Evolutionary conservation across 345 rosid species (phyloP).

Genomic region (Trapa incisa): DNA sequence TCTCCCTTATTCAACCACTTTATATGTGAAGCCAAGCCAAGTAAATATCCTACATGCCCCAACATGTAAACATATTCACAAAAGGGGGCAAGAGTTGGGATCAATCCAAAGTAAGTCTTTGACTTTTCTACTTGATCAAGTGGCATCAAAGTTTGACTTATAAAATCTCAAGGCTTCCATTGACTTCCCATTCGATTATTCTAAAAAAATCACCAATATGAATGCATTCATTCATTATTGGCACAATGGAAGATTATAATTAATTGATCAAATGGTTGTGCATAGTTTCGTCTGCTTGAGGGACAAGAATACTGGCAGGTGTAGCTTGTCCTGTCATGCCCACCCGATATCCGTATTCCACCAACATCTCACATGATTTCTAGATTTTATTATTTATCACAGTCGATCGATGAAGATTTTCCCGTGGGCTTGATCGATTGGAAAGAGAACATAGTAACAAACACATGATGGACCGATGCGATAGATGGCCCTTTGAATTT

Average conservation of each 20-base stretch:
- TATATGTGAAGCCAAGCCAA: too few relatives aligned
- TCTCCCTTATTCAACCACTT: too few relatives aligned
- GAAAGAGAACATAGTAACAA: too few relatives aligned
- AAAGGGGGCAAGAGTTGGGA: neutral
- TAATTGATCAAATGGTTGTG: neutral
- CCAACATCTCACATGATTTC: too few relatives aligned
- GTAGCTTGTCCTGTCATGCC: too few relatives aligned
- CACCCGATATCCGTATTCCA: too few relatives aligned
- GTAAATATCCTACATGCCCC: too few relatives aligned
- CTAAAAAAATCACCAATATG: neutral
- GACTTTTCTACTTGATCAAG: neutral
- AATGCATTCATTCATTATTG: neutral
- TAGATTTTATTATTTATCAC: too few relatives aligned
- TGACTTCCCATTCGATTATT: neutral
- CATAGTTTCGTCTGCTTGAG: neutral
- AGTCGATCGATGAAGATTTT: too few relatives aligned
- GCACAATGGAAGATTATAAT: neutral
- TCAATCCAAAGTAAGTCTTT: neutral
- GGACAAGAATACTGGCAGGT: neutral
- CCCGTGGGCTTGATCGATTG: too few relatives aligned
- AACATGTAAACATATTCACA: neutral
- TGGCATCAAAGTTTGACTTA: neutral
- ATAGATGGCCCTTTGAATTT: too few relatives aligned
- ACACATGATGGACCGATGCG: too few relatives aligned
- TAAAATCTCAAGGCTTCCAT: neutral